phyloP scores from a whole-genome alignment of 495 filamentous ascomycete genomes.

The Aspergillus funiculosus region DNA sequence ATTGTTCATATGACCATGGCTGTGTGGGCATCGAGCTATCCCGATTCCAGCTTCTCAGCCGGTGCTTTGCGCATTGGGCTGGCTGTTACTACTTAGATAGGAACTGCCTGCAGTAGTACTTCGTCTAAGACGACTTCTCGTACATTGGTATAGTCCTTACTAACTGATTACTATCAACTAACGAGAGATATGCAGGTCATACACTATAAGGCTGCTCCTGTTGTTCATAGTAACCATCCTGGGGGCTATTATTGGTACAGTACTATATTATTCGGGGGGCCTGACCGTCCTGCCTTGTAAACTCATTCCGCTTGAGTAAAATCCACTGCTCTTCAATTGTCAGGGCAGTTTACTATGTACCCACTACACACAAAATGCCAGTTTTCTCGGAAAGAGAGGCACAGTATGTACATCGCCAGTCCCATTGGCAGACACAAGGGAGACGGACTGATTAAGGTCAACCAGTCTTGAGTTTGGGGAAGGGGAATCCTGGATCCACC shows the following conservation, averaged over 20 bases:
- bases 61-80: constrained; percentile 12
- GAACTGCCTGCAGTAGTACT: constrained; percentile 19
- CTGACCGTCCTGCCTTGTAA: no score
- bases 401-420: no score
- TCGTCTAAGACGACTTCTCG: background rate
- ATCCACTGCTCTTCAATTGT: no score
- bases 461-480: constrained; percentile 15
- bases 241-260: background rate
- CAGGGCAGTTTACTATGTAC: no score
- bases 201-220: constrained; percentile 1
- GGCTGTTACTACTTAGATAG: constrained; percentile 13
- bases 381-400: no score
- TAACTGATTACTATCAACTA: background rate
- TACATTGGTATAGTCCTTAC: background rate
- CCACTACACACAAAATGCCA: no score
- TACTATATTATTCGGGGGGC: background rate
- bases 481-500: constrained; percentile 15
- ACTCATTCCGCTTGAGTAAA: no score
- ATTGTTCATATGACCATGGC: constrained; percentile 9
- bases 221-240: background rate
- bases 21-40: constrained; percentile 10
- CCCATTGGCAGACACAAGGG: background rate
- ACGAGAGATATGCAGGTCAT: background rate
- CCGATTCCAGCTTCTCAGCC: constrained; percentile 15
- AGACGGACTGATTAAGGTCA: background rate